Evolutionary conservation across 75 land plant genomes (phyloP).

Genomic region (Azolla pinnata): DNA sequence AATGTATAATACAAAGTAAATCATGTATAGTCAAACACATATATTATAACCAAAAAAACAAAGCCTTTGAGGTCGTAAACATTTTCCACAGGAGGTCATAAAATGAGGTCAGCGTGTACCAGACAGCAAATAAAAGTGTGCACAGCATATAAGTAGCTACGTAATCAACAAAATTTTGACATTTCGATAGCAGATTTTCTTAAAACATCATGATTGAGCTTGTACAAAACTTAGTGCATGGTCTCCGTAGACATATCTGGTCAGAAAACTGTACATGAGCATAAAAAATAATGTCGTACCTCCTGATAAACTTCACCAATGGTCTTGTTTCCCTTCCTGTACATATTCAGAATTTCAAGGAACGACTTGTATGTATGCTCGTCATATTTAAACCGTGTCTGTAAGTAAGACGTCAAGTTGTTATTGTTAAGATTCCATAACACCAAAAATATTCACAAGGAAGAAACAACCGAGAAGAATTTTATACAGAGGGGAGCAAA

Average conservation of each 20-base stretch:
- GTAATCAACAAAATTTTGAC: not conserved
- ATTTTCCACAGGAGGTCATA: not conserved
- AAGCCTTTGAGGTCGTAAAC: not conserved
- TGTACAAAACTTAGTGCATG: not conserved
- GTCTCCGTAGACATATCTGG: not conserved
- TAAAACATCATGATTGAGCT: not conserved
- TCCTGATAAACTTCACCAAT: conserved; percentile 83
- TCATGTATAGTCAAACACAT: not conserved
- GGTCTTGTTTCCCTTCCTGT: conserved; percentile 69
- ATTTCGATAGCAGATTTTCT: not conserved
- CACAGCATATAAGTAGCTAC: not conserved
- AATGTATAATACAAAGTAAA: not conserved
- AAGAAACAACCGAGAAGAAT: too few species aligned
- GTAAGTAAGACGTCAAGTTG: conserved; percentile 5
- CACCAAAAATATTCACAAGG: too few species aligned
- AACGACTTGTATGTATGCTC: conserved; percentile 87
- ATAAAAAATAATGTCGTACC: conserved; percentile 23
- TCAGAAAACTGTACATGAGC: not conserved
- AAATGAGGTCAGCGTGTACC: not conserved
- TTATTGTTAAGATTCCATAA: too few species aligned
- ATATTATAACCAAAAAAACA: not conserved
- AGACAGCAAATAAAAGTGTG: not conserved
- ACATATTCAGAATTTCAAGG: conserved; percentile 83
- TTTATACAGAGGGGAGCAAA: too few species aligned
- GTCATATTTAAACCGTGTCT: conserved; percentile 78